Conservation (phyloP, 75 land plant species). For the Selaginella moellendorffii region DNA sequence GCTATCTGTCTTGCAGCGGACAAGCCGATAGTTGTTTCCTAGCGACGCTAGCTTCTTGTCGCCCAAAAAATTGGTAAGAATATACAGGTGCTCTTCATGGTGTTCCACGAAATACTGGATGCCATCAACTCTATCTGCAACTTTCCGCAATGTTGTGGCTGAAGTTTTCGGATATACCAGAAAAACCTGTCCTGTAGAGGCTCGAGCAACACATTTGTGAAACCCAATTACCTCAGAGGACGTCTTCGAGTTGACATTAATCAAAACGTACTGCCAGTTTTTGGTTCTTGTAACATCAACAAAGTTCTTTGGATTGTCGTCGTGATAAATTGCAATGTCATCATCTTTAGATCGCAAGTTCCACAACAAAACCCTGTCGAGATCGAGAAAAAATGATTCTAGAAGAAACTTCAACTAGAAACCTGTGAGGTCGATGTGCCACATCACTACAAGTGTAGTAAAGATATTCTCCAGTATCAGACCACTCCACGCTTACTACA, state of each 20-base stretch:
- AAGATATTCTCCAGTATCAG: slow-evolving; percentile 33
- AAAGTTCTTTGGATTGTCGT: slow-evolving; percentile 50
- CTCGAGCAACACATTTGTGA: neutral
- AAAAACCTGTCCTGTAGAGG: slow-evolving; percentile 66
- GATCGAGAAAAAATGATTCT: neutral
- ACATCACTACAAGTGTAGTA: slow-evolving; percentile 57
- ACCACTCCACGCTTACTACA: slow-evolving; percentile 93
- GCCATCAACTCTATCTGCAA: slow-evolving; percentile 45
- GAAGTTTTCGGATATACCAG: slow-evolving; percentile 47
- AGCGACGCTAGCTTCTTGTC: slow-evolving; percentile 7
- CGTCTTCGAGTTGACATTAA: slow-evolving; percentile 84
- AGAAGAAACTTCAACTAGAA: slow-evolving; percentile 28
- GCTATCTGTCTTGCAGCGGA: slow-evolving; percentile 41
- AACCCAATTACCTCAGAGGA: slow-evolving; percentile 73
- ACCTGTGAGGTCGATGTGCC: too few relatives aligned
- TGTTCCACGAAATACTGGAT: slow-evolving; percentile 91
- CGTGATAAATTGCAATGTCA: slow-evolving; percentile 47
- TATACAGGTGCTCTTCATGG: slow-evolving; percentile 63
- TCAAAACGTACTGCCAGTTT: slow-evolving; percentile 68
- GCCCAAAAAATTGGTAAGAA: slow-evolving; percentile 68
- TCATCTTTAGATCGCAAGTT: slow-evolving; percentile 28
- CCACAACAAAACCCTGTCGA: slow-evolving; percentile 48
- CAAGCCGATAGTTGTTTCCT: slow-evolving; percentile 43
- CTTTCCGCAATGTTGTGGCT: slow-evolving; percentile 26
- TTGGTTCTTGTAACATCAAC: slow-evolving; percentile 92